Base-by-base conservation (phyloP, 495 filamentous ascomycete species). In the Annulohypoxylon bovei region DNA sequence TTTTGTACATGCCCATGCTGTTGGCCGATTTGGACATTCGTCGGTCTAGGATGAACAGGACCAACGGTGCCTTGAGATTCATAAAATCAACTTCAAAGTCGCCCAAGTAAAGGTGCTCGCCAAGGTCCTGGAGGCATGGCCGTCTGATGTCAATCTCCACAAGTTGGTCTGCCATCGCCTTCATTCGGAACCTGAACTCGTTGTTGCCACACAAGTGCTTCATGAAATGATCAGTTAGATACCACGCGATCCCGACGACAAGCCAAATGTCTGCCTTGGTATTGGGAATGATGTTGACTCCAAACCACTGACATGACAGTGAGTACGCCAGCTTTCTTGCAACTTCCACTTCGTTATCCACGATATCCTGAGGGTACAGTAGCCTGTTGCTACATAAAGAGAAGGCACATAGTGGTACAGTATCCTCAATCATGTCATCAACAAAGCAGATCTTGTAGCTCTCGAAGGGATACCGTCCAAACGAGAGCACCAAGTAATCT, bases 371-470 rank as follows among this genome's bases (percentile, higher is more conserved):
- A 0, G 93, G 90, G 73, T 92, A 96, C 1, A 99, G 87, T 0
- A 99, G 84, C 54, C 92, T 87, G 40, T 82, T 95, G 80, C 91
- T 98, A 81, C 93, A 97, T 32, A 99, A 86, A 23, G 93, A 90
- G 72, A 98, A 84, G 8, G 90, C 91, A 8, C 91, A 91, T n/a
- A 91, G 89, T 56, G 92, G 86, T 37, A 90, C 81, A 1, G 90
- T 90, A 54, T 96, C 93, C 18, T 82, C 79, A 3, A 87, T 78
- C 64, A 93, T 84, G 77, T 98, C 96, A 66, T 99, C 95, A 37
- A 98, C 90, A 67, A 98, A 99, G 74, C 91, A 93, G 42, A 98
- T 80, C 70, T 95, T 95, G 82, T 95, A 98, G 68, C 88, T 92
- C 37, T 89, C 86, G 71, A 93, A 97, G 0, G 94, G 93, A 77